These are phyloP conservation scores for Sutorius australiensis DNA, from an alignment of 768 basidiomycete genomes.

Conservation along the genomic window DNA sequence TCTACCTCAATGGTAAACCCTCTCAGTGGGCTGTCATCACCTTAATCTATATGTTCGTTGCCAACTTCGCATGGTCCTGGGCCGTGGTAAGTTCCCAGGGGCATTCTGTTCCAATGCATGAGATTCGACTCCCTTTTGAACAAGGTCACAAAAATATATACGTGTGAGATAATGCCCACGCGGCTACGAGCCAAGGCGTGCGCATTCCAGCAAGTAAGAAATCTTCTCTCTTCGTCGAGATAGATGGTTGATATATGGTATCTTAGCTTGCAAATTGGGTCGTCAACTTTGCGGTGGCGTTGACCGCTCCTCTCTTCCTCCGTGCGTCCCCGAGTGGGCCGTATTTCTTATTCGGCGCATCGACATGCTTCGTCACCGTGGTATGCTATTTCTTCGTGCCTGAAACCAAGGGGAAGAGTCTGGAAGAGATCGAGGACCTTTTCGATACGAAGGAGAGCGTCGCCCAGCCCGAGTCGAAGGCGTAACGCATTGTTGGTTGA, in stretches of 20 bases:
- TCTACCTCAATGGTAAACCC: conserved; percentile 20
- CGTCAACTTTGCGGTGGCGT: conserved; percentile 43
- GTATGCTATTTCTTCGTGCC: conserved; percentile 40
- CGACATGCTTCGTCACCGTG: conserved; percentile 34
- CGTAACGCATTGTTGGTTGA: not conserved
- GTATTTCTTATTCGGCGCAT: conserved; percentile 45
- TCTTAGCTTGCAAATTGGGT: conserved; percentile 24
- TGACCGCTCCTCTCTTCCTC: conserved; percentile 47
- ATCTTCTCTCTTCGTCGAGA: not conserved
- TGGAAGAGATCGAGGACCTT: conserved; percentile 41
- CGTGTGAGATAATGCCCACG: conserved; percentile 47
- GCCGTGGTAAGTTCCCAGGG: conserved; percentile 31
- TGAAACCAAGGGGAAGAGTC: conserved; percentile 42
- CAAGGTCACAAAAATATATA: conserved; percentile 37
- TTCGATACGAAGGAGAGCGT: conserved; percentile 26
- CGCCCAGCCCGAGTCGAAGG: not conserved
- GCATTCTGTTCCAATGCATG: not conserved
- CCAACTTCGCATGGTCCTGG: conserved; percentile 43
- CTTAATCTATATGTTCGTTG: conserved; percentile 46
- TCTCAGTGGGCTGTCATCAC: conserved; percentile 40
- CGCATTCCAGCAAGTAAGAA: conserved; percentile 42
- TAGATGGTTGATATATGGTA: conserved; percentile 5
- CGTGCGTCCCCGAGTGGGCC: conserved; percentile 41
- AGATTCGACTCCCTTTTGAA: not conserved
- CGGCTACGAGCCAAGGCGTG: conserved; percentile 43